Evolutionary conservation across 495 filamentous ascomycete genomes (phyloP).

Genomic region (Neurospora sublineolata): DNA sequence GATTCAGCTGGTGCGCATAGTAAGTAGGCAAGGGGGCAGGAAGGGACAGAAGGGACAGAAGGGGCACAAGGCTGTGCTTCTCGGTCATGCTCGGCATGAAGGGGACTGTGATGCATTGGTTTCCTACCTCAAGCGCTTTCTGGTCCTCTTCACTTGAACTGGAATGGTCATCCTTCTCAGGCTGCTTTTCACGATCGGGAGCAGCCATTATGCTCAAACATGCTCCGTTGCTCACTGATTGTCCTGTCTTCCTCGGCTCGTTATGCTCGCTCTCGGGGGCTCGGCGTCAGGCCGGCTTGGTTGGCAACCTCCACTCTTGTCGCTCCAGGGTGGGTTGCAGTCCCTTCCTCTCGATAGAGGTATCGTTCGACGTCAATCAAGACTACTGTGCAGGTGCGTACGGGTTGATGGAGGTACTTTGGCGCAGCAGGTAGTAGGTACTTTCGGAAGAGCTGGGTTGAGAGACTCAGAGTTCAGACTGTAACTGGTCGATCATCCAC

Average conservation of each 20-base stretch:
- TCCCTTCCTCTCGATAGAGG: neutral
- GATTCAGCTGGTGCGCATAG: neutral
- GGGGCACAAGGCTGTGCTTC: neutral
- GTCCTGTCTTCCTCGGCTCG: neutral
- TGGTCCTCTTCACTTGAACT: conserved; percentile 32
- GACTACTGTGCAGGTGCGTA: neutral
- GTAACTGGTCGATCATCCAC: neutral
- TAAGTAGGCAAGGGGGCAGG: neutral
- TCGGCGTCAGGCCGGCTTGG: neutral
- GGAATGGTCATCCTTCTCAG: conserved; percentile 14
- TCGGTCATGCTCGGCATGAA: neutral
- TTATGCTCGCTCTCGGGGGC: neutral
- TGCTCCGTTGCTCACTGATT: neutral
- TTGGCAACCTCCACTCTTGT: neutral
- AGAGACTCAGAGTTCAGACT: neutral
- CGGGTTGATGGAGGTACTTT: neutral
- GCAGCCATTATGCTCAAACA: conserved; percentile 6
- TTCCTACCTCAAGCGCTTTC: conserved; percentile 29
- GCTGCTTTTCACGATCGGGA: neutral
- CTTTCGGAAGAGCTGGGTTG: neutral
- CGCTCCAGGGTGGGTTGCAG: neutral
- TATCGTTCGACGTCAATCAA: neutral
- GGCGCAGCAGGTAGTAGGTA: neutral
- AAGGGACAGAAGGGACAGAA: neutral
- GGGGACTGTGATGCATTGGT: neutral